These are phyloP conservation scores for Oryza meridionalis DNA, from an alignment of 176 grass and related monocot species.

Conservation along the genomic window DNA sequence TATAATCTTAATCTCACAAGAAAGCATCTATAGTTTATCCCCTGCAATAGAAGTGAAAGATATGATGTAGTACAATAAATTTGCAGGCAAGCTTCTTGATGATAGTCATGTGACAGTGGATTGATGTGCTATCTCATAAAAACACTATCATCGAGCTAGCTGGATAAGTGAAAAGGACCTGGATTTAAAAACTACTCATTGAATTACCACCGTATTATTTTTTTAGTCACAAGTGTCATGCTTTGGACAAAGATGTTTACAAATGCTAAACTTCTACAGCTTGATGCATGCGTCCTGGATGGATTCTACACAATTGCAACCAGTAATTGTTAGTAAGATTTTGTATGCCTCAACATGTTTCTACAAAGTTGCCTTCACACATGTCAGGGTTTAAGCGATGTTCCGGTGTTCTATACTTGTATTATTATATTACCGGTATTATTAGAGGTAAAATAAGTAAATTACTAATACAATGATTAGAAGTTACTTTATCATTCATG, in stretches of 20 bases:
- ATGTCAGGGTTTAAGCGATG: neutral
- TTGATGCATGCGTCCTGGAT: neutral
- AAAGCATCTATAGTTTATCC: neutral
- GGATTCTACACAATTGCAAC: neutral
- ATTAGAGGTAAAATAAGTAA: too few species aligned
- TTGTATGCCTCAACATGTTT: neutral
- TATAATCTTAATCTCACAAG: neutral
- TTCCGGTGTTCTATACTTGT: too few species aligned
- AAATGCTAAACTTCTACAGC: neutral
- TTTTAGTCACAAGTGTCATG: too few species aligned
- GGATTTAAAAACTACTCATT: neutral
- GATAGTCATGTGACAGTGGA: neutral
- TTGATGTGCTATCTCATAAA: neutral
- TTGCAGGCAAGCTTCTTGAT: neutral
- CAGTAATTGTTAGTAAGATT: neutral
- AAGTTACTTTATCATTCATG: too few species aligned
- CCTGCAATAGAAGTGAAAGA: neutral
- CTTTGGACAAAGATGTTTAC: neutral
- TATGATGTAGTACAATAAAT: neutral
- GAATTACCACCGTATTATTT: neutral
- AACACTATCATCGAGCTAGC: neutral
- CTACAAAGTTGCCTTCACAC: neutral
- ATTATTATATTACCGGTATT: too few species aligned
- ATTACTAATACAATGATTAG: too few species aligned
- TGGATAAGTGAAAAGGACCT: conserved; percentile 13